These are phyloP conservation scores for Zelonia costaricensis DNA, from an alignment of 208 protist genomes.

Conservation along the genomic window DNA sequence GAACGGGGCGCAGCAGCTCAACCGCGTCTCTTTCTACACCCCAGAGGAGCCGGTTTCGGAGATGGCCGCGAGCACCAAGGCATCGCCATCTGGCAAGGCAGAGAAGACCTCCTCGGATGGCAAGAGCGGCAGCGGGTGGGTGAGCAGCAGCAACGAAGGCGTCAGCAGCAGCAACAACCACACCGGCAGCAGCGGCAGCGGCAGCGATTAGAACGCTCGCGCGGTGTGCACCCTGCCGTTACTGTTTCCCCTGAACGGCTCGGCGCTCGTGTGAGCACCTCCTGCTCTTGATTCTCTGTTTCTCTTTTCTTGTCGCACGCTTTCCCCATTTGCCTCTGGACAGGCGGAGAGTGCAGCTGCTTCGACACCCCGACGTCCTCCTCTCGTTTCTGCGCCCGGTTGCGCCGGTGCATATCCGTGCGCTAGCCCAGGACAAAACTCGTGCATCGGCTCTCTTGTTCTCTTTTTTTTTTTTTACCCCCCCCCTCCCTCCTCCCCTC, in stretches of 20 bases:
- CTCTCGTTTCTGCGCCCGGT: no score
- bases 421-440: no score
- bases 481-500: neutral
- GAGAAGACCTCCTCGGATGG: constrained; percentile 2
- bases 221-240: neutral
- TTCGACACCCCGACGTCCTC: no score
- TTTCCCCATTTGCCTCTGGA: no score
- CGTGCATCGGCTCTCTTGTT: no score
- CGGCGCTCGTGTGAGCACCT: no score
- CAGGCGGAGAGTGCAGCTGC: no score
- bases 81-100: neutral
- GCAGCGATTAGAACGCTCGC: constrained; percentile 11
- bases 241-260: no score
- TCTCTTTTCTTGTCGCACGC: no score
- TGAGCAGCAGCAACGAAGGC: constrained; percentile 25
- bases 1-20: neutral
- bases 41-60: constrained; percentile 2
- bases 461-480: no score
- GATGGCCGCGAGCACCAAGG: neutral
- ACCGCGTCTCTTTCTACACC: constrained; percentile 9
- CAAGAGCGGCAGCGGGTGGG: constrained; percentile 12
- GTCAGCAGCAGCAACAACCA: constrained; percentile 28
- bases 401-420: no score
- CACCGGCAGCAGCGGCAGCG: constrained; percentile 28
- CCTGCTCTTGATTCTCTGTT: no score